phyloP scores from a whole-genome alignment of 768 basidiomycete genomes.

The Pisolithus sp. region DNA sequence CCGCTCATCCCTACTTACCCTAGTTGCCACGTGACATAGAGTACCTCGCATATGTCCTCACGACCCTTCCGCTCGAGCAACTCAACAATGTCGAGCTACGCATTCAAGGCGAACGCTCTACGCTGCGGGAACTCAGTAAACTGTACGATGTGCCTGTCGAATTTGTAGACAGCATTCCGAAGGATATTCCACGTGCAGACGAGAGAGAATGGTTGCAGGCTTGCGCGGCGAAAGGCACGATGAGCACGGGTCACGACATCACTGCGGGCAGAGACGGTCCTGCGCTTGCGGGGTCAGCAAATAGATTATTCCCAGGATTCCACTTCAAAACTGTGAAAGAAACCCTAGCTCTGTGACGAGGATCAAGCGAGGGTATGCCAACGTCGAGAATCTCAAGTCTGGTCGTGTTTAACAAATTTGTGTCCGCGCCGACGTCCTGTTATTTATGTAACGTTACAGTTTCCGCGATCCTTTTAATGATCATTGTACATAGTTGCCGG shows the following conservation, averaged over 20 bases:
- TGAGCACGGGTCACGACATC: constrained; percentile 20
- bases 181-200: constrained; percentile 8
- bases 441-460: neutral
- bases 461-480: neutral
- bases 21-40: constrained; percentile 12
- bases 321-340: constrained; percentile 15
- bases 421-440: too few relatives aligned
- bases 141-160: constrained; percentile 9
- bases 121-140: constrained; percentile 8
- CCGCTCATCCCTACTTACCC: neutral
- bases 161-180: constrained; percentile 15
- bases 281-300: constrained; percentile 16
- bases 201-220: constrained; percentile 9
- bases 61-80: constrained; percentile 10
- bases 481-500: constrained; percentile 48
- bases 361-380: neutral
- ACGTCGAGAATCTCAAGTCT: too few relatives aligned
- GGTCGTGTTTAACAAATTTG: too few relatives aligned
- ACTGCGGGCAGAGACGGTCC: constrained; percentile 1
- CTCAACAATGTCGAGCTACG: constrained; percentile 15
- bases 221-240: constrained; percentile 10
- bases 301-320: constrained; percentile 16
- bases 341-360: constrained; percentile 1
- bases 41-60: constrained; percentile 21
- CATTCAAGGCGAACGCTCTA: constrained; percentile 18